phyloP scores from a whole-genome alignment of 1,139 yeast genomes.

The Yarrowia galli region DNA sequence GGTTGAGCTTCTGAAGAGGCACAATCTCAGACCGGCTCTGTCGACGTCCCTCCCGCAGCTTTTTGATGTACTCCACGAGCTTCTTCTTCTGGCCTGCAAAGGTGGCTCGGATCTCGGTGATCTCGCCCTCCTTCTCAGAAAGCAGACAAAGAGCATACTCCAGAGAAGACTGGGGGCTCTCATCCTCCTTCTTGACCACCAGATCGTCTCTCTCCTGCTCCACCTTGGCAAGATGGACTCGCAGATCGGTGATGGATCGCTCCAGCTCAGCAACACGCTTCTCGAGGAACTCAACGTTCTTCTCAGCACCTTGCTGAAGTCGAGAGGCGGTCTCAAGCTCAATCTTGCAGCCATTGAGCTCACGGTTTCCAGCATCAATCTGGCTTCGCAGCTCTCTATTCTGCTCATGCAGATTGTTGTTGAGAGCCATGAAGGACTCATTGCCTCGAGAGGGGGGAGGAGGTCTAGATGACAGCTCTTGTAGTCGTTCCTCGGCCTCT shows the following conservation, averaged over 20 bases:
- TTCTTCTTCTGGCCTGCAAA: constrained; percentile 28
- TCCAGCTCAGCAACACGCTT: constrained; percentile 29
- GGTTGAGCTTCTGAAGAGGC: constrained; percentile 23
- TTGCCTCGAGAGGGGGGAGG: not conserved
- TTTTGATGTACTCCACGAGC: constrained; percentile 16
- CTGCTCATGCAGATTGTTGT: constrained; percentile 30
- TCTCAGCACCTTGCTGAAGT: constrained; percentile 27
- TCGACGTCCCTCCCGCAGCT: constrained; percentile 6
- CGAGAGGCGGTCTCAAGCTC: constrained; percentile 14
- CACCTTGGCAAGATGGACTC: constrained; percentile 23
- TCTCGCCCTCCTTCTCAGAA: constrained; percentile 32
- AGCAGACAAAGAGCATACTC: constrained; percentile 28
- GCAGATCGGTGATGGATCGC: constrained; percentile 2
- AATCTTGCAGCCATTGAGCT: constrained; percentile 8
- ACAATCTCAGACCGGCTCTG: constrained; percentile 19
- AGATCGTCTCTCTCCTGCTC: constrained; percentile 26
- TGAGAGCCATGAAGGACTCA: constrained; percentile 25
- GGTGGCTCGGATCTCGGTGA: constrained; percentile 15
- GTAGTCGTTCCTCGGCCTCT: constrained; percentile 15
- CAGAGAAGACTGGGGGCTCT: constrained; percentile 18
- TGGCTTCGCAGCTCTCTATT: constrained; percentile 15
- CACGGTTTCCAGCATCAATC: constrained; percentile 10
- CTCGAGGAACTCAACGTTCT: constrained; percentile 29
- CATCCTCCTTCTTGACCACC: constrained; percentile 7
- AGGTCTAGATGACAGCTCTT: not conserved